Conservation (phyloP, 805 yeast genomes). For the Saccharomycopsis fodiens region DNA sequence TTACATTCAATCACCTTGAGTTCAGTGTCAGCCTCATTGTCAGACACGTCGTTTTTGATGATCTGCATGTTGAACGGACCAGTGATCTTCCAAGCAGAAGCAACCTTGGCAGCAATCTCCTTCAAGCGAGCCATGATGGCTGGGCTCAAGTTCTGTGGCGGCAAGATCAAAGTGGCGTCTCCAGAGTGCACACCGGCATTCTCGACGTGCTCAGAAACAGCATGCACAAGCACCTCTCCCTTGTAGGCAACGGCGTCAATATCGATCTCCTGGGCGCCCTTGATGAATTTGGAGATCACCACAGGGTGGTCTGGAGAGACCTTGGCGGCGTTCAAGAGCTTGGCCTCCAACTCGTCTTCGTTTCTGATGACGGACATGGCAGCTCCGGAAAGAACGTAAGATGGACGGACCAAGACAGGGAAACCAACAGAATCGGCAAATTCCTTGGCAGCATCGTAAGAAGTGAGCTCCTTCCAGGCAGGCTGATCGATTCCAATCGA, state of each 20-base stretch:
- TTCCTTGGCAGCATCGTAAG: slow-evolving; percentile 72
- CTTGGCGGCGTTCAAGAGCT: slow-evolving; percentile 80
- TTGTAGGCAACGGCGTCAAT: slow-evolving; percentile 92
- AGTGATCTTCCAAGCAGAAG: slow-evolving; percentile 87
- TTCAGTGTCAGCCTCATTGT: slow-evolving; percentile 48
- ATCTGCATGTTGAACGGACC: slow-evolving; percentile 99
- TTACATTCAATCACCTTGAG: slow-evolving; percentile 98
- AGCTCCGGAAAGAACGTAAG: slow-evolving; percentile 95
- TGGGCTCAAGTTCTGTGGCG: slow-evolving; percentile 76
- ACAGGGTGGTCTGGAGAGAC: slow-evolving; percentile 97
- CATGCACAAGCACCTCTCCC: slow-evolving; percentile 87
- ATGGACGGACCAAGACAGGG: slow-evolving; percentile 97
- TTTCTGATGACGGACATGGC: slow-evolving; percentile 92
- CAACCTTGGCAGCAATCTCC: slow-evolving; percentile 89
- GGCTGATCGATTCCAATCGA: slow-evolving; percentile 94
- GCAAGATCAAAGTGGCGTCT: slow-evolving; percentile 92
- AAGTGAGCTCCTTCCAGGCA: slow-evolving; percentile 91
- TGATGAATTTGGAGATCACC: slow-evolving; percentile 91
- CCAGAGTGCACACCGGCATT: slow-evolving; percentile 99
- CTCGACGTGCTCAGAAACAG: slow-evolving; percentile 95
- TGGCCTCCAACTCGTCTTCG: slow-evolving; percentile 70
- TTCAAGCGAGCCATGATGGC: slow-evolving; percentile 64
- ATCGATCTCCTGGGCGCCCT: slow-evolving; percentile 95
- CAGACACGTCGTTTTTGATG: slow-evolving; percentile 64
- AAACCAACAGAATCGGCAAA: slow-evolving; percentile 84